Base-by-base conservation (phyloP, 257 asterid genomes). In the Solanum chilense region DNA sequence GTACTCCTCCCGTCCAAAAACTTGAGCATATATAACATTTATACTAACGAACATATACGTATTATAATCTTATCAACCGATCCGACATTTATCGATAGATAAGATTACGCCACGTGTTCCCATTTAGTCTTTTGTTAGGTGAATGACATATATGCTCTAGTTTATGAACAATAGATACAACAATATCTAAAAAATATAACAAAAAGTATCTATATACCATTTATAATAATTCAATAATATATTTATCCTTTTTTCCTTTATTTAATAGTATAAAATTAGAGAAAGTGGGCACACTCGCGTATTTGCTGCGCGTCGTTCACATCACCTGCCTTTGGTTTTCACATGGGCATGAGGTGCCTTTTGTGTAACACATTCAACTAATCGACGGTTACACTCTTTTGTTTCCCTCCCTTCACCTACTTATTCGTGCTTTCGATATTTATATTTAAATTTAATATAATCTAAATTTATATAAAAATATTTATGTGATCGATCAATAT, bases 151-250 rank as follows among this genome's bases (percentile, higher is more conserved):
- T 37, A 6, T 37, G 1, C 1, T 37, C 39, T 37, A 37, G 7
- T 37, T 37, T 37, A 37, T 37, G 39, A 6, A 37, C 1, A 7
- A 6, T 7, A 37, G 7, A 6, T 5, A 0, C 7, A 35, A 1
- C 6, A 35, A 35, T 6, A 7, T 35, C 7, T 35, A 7, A 35
- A 5, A 5, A 35, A 4, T 35, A 35, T 35, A 5, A 35, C 1
- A 6, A 6, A 35, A 5, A 35, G 0, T 5, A 35, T 35, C 7
- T 5, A 0, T 1, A 37, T 1, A 37, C 1, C 7, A 37, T 37
- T 37, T 37, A 37, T 6, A 6, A 37, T 37, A 37, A 2, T 37
- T 6, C 1, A 37, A 37, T 5, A 0, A 6, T 37, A 37, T 35
- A 37, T 37, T 6, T 37, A 37, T 6, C 0, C 6, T 37, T 5